A percentile compares a stretch with the other conserved stretches of the same genome.
Conservation (phyloP, 176 grass and related monocot species). For the Oryza brachyantha region DNA sequence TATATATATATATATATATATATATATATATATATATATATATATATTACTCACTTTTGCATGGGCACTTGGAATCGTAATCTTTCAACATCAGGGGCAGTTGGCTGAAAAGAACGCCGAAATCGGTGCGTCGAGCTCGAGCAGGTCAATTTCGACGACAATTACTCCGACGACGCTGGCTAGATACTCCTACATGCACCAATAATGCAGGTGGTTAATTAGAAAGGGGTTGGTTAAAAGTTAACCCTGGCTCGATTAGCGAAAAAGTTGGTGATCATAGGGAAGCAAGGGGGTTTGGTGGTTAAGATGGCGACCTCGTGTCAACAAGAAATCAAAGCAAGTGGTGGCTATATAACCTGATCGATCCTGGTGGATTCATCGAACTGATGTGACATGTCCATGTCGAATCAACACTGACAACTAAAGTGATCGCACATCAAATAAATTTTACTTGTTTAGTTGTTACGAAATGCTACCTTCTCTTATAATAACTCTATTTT, state of each 20-base stretch:
- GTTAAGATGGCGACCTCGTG: conserved; percentile 19
- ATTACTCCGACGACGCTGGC: not conserved
- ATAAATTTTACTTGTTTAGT: not conserved
- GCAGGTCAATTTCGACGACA: not conserved
- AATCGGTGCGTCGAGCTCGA: not conserved
- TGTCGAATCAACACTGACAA: not conserved
- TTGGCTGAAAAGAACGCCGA: conserved; percentile 25
- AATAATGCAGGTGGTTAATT: not conserved
- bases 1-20: no score
- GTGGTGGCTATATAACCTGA: not conserved
- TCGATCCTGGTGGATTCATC: not conserved
- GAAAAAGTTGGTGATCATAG: not conserved
- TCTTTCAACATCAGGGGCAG: not conserved
- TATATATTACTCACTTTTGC: no score
- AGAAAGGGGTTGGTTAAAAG: not conserved
- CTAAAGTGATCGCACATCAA: not conserved
- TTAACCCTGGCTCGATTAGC: not conserved
- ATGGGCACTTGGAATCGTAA: not conserved
- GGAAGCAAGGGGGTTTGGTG: conserved; percentile 8
- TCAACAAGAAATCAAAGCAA: conserved; percentile 1
- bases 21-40: no score
- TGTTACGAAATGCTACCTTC: no score
- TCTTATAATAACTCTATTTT: no score
- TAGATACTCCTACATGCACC: not conserved
- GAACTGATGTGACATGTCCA: not conserved